Conservation (phyloP, 2,329 filamentous ascomycete species). For the Lasiodiplodia sp. region DNA sequence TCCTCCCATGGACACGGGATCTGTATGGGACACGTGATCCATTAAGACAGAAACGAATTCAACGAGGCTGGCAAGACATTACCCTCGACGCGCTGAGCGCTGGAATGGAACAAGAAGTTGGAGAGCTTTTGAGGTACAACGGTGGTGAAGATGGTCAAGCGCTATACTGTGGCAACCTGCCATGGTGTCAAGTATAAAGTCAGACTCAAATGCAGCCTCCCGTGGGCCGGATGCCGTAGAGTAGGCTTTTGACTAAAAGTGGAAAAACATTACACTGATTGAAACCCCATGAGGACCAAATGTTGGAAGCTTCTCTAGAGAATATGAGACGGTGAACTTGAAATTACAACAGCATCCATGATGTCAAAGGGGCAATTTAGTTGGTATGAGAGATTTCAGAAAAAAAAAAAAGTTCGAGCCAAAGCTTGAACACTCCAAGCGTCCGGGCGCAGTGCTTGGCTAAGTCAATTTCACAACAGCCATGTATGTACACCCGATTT, state of each 20-base stretch:
- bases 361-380: not conserved
- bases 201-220: not conserved
- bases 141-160: slow-evolving; percentile 34
- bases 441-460: not conserved
- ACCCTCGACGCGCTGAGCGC: slow-evolving; percentile 34
- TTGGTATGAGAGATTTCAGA: not conserved
- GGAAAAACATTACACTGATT: not conserved
- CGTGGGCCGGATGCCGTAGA: not conserved
- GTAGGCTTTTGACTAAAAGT: not conserved
- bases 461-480: not conserved
- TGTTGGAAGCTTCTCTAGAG: not conserved
- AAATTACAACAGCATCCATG: not conserved
- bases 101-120: slow-evolving; percentile 41
- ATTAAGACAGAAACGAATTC: slow-evolving; percentile 48
- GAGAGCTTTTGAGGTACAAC: slow-evolving; percentile 34
- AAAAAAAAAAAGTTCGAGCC: not conserved
- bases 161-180: slow-evolving; percentile 32
- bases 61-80: slow-evolving; percentile 48
- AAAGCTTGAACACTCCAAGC: not conserved
- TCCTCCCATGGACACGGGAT: slow-evolving; percentile 48
- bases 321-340: not conserved
- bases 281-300: not conserved
- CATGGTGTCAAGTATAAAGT: slow-evolving; percentile 36
- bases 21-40: slow-evolving; percentile 46
- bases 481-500: too few relatives aligned